phyloP scores from a whole-genome alignment of 495 filamentous ascomycete species.

The Bathelium albidoporum region DNA sequence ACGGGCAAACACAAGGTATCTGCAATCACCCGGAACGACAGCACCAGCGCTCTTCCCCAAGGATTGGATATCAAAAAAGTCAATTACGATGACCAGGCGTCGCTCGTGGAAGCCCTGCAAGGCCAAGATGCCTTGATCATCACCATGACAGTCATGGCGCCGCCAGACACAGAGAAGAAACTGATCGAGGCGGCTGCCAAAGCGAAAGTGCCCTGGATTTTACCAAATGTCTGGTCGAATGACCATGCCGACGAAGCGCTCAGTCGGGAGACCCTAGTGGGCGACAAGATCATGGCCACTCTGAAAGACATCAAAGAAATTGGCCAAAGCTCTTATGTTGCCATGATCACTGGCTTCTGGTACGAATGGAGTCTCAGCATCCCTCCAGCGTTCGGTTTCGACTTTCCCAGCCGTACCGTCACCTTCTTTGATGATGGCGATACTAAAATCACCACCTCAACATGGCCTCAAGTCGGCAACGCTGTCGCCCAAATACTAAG shows the following conservation, averaged over 20 bases:
- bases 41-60: slow-evolving; percentile 30
- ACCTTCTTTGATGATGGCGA: slow-evolving; percentile 43
- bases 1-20: slow-evolving; percentile 46
- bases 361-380: slow-evolving; percentile 41
- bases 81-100: slow-evolving; percentile 35
- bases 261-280: slow-evolving; percentile 28
- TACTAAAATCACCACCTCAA: slow-evolving; percentile 31
- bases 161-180: slow-evolving; percentile 34
- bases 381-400: slow-evolving; percentile 35
- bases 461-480: slow-evolving; percentile 37
- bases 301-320: slow-evolving; percentile 33
- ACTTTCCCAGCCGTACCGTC: slow-evolving; percentile 30
- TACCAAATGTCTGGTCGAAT: slow-evolving; percentile 49
- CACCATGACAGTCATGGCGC: slow-evolving; percentile 37
- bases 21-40: slow-evolving; percentile 41
- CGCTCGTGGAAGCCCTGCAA: slow-evolving; percentile 36
- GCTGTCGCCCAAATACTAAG: slow-evolving; percentile 34
- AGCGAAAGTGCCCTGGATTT: slow-evolving; percentile 49
- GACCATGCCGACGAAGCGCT: slow-evolving; percentile 33
- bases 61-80: slow-evolving; percentile 35
- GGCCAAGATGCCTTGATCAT: slow-evolving; percentile 53
- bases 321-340: slow-evolving; percentile 42
- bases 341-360: slow-evolving; percentile 40
- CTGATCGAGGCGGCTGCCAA: slow-evolving; percentile 50
- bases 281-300: slow-evolving; percentile 8